Base-by-base conservation (phyloP, 306 rosid species). In the Vigna hirtella region DNA sequence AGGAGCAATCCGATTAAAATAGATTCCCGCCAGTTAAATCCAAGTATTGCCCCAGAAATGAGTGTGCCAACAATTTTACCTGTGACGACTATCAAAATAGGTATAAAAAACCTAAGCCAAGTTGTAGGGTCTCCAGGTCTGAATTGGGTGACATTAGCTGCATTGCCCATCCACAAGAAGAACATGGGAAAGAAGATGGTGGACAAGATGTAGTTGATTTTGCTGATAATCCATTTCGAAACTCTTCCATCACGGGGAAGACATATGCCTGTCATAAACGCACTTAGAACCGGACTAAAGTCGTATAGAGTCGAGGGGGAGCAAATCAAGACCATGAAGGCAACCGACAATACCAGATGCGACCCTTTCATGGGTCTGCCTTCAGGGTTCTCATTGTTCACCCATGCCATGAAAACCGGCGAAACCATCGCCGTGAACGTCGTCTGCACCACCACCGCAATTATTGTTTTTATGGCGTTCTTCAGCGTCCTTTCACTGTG, bases 151-250 rank as follows among this genome's bases (percentile, higher is more conserved):
- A 93, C 56, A 86, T 81, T 81, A 72, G 91, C 91, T 32, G 82
- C 93, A 77, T 62, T 87, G 24, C 99, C 98, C 97, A 92, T 86
- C 98, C 98, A 95, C 78, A 95, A 70, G 92, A 92, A 95, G 80
- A 95, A 95, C 0, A 95, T 79, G 7, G 98, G 98, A 66, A 84
- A 88, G 81, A 89, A 95, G 56, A 95, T 66, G 34, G 90, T 82
- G 38, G 77, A 72, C 22, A 95, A 66, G 82, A 92, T 13, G 62
- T 90, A 95, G 56, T 95, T 95, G 77, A 93, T 86, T 79, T 90
- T 95, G 66, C 79, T 76, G 62, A 95, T 62, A 16, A 90, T 81
- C 99, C 97, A 95, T 79, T 90, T 92, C 0, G 99, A 93, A 51
- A 93, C 86, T 75, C 99, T 83, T 0, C 99, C 99, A 56, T 90